A percentile compares a stretch with the other conserved stretches of the same genome.
Evolutionary conservation across 495 filamentous ascomycete species (phyloP).

Genomic region (Trichocladium antarcticum): DNA sequence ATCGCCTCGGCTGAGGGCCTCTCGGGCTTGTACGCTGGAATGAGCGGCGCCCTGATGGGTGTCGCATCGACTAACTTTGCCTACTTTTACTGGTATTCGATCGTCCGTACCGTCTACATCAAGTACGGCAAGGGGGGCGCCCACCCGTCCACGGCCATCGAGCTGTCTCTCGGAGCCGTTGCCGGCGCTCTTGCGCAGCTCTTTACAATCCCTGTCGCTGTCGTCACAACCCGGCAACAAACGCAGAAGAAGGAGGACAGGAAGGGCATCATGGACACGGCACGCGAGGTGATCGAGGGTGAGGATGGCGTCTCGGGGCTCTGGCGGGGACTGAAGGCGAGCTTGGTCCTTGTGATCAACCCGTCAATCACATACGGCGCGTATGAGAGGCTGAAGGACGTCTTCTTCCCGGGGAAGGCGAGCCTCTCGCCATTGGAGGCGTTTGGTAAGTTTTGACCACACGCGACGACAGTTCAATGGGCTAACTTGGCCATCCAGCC

Average conservation of each 20-base stretch:
- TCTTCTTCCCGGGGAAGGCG: conserved; percentile 64
- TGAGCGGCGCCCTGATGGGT: conserved; percentile 73
- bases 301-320: conserved; percentile 85
- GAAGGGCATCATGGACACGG: conserved; percentile 83
- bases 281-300: conserved; percentile 72
- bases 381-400: conserved; percentile 78
- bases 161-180: conserved; percentile 77
- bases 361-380: conserved; percentile 97
- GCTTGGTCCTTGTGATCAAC: conserved; percentile 91
- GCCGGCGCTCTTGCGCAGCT: conserved; percentile 88
- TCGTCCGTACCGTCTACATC: conserved; percentile 74
- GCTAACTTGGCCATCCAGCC: conserved; percentile 39
- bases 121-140: conserved; percentile 49
- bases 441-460: conserved; percentile 54
- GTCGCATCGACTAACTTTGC: conserved; percentile 98
- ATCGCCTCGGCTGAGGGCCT: conserved; percentile 77
- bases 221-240: conserved; percentile 91
- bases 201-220: conserved; percentile 92
- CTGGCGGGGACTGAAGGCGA: conserved; percentile 93
- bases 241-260: conserved; percentile 72
- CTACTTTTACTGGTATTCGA: conserved; percentile 99
- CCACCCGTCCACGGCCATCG: conserved; percentile 69
- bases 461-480: not conserved
- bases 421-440: conserved; percentile 79
- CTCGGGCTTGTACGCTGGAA: conserved; percentile 76